A percentile compares a stretch with the other conserved stretches of the same genome.
Conservation (phyloP, 805 yeast genomes). For the Priceomyces melissophilus region DNA sequence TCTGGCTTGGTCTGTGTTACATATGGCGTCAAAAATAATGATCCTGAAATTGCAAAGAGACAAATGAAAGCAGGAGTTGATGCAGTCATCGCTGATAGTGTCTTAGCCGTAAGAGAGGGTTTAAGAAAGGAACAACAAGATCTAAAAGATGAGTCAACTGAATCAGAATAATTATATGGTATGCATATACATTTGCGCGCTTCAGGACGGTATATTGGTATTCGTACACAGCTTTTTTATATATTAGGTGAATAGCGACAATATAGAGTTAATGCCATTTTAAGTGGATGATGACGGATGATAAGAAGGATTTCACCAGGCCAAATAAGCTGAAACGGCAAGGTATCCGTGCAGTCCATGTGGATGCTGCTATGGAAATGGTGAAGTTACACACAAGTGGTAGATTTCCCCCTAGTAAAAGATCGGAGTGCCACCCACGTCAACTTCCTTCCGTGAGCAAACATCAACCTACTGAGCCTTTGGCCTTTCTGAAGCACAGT, state of each 20-base stretch:
- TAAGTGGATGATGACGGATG: constrained; percentile 1
- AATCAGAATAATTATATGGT: constrained; percentile 2
- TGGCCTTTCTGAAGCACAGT: neutral
- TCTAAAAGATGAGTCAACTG: constrained; percentile 15
- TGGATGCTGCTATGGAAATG: constrained; percentile 64
- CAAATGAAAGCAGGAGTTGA: constrained; percentile 95
- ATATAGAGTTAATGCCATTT: neutral
- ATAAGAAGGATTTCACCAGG: constrained; percentile 2
- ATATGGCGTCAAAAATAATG: constrained; percentile 81
- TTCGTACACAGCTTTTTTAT: neutral
- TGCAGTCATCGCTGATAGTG: constrained; percentile 97
- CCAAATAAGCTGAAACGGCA: neutral
- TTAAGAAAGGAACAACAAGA: constrained; percentile 40
- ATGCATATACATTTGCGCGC: too few relatives aligned
- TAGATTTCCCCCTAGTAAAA: constrained; percentile 19
- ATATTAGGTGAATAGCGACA: neutral
- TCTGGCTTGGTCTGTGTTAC: constrained; percentile 91
- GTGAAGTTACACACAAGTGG: constrained; percentile 47
- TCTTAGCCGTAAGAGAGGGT: constrained; percentile 86
- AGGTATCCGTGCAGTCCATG: constrained; percentile 54
- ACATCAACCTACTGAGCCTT: neutral
- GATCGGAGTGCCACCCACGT: neutral
- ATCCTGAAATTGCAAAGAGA: constrained; percentile 74
- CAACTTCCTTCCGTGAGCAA: neutral
- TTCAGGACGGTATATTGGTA: too few relatives aligned